A percentile compares a stretch with the other conserved stretches of the same genome.
Conservation (phyloP, 2,329 filamentous ascomycete species). For the Plectosphaerella sp. region DNA sequence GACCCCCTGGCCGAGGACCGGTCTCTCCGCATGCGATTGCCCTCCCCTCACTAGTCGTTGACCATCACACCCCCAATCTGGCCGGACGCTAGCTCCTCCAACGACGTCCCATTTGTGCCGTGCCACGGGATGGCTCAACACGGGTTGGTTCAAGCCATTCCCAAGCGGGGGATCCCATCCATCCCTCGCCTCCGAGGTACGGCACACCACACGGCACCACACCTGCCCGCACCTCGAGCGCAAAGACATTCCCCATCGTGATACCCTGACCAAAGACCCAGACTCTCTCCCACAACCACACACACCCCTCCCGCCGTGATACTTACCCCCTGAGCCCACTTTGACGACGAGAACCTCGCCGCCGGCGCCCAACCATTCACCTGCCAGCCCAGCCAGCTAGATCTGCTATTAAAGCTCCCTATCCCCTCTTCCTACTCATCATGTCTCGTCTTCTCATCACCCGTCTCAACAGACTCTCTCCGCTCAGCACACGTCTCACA, state of each 20-base stretch:
- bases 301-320: background rate
- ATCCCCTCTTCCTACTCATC: background rate
- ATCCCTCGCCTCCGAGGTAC: background rate
- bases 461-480: background rate
- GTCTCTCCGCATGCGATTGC: background rate
- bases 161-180: background rate
- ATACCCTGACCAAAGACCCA: background rate
- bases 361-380: background rate
- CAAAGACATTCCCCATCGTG: background rate
- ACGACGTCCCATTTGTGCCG: background rate
- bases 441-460: conserved; percentile 2
- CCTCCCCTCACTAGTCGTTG: background rate
- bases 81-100: background rate
- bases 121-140: background rate
- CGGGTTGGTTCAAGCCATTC: background rate
- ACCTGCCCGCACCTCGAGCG: background rate
- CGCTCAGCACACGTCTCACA: background rate
- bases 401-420: background rate
- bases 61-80: background rate
- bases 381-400: background rate
- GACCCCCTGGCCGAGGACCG: background rate
- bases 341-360: background rate
- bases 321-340: background rate
- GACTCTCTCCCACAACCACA: background rate
- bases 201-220: background rate